These are phyloP conservation scores for Gleditsia sinensis DNA, from an alignment of 306 rosid species.

Conservation along the genomic window DNA sequence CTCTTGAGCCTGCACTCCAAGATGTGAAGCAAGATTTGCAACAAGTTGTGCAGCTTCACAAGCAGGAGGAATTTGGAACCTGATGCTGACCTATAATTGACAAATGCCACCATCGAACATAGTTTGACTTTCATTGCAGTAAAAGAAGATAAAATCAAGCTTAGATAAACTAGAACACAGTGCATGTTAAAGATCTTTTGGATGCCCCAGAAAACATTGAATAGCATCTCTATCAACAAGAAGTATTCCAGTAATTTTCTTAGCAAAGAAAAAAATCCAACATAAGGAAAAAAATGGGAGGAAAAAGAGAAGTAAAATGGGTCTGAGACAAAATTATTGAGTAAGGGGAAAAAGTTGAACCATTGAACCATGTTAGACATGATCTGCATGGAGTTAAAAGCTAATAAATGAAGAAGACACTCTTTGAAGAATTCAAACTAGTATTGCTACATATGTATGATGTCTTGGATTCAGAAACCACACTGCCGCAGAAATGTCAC, in stretches of 20 bases:
- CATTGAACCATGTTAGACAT: not conserved
- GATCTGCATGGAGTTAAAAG: not conserved
- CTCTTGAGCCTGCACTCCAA: slow-evolving; percentile 75
- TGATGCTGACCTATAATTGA: slow-evolving; percentile 59
- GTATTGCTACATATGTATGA: not conserved
- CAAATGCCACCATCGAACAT: slow-evolving; percentile 31
- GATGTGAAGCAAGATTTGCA: slow-evolving; percentile 66
- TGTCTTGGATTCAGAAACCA: not conserved
- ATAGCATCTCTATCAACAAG: not conserved
- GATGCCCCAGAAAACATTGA: not conserved
- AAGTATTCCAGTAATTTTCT: not conserved
- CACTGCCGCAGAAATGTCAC: not conserved
- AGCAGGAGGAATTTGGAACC: slow-evolving; percentile 75
- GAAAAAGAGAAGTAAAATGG: not conserved
- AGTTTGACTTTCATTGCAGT: not conserved
- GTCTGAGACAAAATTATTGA: not conserved
- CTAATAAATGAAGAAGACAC: not conserved
- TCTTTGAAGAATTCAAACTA: not conserved
- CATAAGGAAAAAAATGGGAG: too few relatives aligned
- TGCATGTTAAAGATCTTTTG: not conserved
- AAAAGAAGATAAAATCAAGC: slow-evolving; percentile 17
- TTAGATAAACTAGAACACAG: not conserved
- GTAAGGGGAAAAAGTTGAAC: not conserved
- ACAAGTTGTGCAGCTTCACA: slow-evolving; percentile 78
- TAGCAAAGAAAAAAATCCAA: not conserved